Conservation (phyloP, 306 rosid species). For the Senna siamea region DNA sequence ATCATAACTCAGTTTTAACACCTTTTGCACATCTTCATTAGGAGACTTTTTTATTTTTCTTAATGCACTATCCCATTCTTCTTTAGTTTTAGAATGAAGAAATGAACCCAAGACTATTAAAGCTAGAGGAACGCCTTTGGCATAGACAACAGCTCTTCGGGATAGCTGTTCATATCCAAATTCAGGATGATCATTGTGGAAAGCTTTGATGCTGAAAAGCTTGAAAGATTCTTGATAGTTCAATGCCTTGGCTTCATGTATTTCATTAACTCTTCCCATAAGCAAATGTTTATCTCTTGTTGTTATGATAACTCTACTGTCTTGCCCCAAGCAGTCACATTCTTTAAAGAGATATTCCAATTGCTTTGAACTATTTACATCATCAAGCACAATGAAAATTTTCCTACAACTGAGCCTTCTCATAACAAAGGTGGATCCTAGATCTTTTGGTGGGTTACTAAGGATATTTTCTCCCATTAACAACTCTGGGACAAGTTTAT, state of each 20-base stretch:
- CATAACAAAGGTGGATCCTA: background rate
- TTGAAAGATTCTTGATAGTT: background rate
- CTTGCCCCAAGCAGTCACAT: background rate
- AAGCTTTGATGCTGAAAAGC: conserved; percentile 16
- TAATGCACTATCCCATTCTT: conserved; percentile 27
- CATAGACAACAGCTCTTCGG: background rate
- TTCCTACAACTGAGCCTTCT: background rate
- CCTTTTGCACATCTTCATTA: background rate
- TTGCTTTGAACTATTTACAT: background rate
- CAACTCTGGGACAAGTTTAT: background rate
- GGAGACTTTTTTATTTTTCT: background rate
- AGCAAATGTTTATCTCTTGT: conserved; percentile 17
- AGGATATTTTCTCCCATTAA: background rate
- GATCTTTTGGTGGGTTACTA: background rate
- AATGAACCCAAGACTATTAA: conserved; percentile 27
- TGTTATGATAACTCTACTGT: conserved; percentile 9
- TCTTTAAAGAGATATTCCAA: background rate
- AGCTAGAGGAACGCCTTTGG: conserved; percentile 27
- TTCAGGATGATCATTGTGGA: background rate
- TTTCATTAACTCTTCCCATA: background rate
- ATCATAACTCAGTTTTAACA: conserved; percentile 10
- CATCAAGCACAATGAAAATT: conserved; percentile 25
- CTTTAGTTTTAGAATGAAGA: background rate
- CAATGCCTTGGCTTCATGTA: background rate
- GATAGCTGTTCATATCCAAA: background rate